Conservation (phyloP, 164 flowering plant species). For the Magnolia sinica region DNA sequence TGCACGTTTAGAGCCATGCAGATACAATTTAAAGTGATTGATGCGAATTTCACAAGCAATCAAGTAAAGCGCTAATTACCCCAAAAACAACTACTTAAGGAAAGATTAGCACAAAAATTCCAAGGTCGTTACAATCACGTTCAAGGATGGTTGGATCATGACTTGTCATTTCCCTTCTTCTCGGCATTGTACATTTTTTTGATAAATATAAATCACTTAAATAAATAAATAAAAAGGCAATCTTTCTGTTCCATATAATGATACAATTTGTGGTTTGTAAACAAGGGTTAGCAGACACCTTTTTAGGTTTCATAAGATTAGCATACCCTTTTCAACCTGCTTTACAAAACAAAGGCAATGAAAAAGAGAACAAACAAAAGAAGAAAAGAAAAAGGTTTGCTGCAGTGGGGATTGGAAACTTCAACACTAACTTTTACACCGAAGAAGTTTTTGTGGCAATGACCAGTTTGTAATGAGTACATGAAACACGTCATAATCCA, state of each 20-base stretch:
- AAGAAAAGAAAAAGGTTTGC: background rate
- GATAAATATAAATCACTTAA: background rate
- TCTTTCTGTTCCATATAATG: slow-evolving; percentile 18
- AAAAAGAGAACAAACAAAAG: background rate
- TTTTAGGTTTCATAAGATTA: slow-evolving; percentile 14
- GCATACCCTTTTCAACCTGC: slow-evolving; percentile 24
- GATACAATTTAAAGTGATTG: too few relatives aligned
- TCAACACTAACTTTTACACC: background rate
- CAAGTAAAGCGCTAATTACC: too few relatives aligned
- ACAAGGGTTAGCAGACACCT: slow-evolving; percentile 27
- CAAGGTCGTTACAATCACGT: too few relatives aligned
- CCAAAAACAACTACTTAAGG: too few relatives aligned
- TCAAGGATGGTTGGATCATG: too few relatives aligned
- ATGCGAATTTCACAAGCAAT: too few relatives aligned
- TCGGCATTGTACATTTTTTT: too few relatives aligned
- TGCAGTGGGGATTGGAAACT: background rate
- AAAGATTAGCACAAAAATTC: too few relatives aligned
- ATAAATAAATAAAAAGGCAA: slow-evolving; percentile 1
- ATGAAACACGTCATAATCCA: slow-evolving; percentile 35
- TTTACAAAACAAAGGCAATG: slow-evolving; percentile 24
- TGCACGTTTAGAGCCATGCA: too few relatives aligned
- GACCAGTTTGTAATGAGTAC: background rate
- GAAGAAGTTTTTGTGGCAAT: background rate
- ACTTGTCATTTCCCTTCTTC: too few relatives aligned
- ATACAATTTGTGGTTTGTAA: slow-evolving; percentile 22